Evolutionary conservation across 306 rosid species (phyloP).

Genomic region (Alnus glutinosa): DNA sequence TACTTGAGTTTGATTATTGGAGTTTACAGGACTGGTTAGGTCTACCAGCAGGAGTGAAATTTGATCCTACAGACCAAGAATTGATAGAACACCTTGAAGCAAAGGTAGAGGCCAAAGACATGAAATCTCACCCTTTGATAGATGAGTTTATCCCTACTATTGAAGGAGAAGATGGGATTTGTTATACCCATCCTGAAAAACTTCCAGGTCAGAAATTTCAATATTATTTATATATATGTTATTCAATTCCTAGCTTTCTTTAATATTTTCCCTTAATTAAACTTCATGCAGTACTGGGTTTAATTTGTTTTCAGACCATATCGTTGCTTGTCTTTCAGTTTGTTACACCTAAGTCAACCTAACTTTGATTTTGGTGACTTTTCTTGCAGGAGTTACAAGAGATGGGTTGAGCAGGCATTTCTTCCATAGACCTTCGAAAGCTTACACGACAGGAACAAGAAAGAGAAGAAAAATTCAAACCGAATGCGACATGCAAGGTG

Average conservation of each 20-base stretch:
- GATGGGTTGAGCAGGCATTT: constrained; percentile 95
- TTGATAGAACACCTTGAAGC: constrained; percentile 97
- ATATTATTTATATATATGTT: background rate
- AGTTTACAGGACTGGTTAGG: constrained; percentile 88
- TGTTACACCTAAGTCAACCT: constrained; percentile 64
- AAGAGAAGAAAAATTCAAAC: constrained; percentile 90
- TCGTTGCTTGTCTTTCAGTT: constrained; percentile 27
- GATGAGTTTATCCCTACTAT: constrained; percentile 97
- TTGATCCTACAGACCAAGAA: constrained; percentile 99
- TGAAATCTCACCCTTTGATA: constrained; percentile 92
- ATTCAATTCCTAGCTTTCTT: no score
- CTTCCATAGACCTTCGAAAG: constrained; percentile 96
- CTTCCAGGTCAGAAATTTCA: constrained; percentile 66
- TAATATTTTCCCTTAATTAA: no score
- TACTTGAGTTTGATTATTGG: constrained; percentile 25
- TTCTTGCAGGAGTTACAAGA: constrained; percentile 70
- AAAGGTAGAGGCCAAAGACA: constrained; percentile 76
- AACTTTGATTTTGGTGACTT: constrained; percentile 42
- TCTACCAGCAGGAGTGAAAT: constrained; percentile 98
- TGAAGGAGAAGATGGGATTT: constrained; percentile 98
- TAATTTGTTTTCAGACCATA: no score
- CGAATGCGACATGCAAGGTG: constrained; percentile 76
- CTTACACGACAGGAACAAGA: constrained; percentile 98
- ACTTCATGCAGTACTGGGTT: no score
- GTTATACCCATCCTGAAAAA: constrained; percentile 99